phyloP scores from a whole-genome alignment of 768 basidiomycete genomes.

The Suillus hirtellus region DNA sequence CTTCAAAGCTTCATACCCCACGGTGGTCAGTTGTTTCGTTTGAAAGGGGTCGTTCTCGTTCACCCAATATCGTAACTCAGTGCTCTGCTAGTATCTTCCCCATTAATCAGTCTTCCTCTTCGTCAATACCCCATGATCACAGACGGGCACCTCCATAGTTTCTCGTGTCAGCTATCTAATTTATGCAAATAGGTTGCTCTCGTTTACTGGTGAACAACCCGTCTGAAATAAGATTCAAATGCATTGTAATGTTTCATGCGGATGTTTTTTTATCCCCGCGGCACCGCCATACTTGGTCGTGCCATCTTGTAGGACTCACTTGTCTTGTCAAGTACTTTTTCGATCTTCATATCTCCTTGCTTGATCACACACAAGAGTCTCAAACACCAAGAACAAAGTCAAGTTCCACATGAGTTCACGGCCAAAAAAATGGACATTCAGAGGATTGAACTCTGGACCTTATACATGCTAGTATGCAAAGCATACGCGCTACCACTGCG shows the following conservation, averaged over 20 bases:
- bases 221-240: not conserved
- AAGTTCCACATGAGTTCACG: not conserved
- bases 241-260: not conserved
- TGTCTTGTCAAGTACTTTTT: not conserved
- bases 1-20: not conserved
- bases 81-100: not conserved
- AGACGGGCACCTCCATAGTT: not conserved
- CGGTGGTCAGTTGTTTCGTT: not conserved
- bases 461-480: constrained; percentile 40
- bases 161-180: not conserved
- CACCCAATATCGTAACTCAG: not conserved
- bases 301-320: not conserved
- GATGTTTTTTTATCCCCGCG: not conserved
- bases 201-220: not conserved
- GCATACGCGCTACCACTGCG: constrained; percentile 46
- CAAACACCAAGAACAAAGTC: not conserved
- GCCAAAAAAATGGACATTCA: constrained; percentile 38
- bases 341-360: not conserved
- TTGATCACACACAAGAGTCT: constrained; percentile 2
- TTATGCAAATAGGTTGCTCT: not conserved
- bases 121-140: not conserved
- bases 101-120: not conserved
- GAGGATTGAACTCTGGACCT: constrained; percentile 47
- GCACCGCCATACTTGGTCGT: not conserved
- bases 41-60: not conserved